These are phyloP conservation scores for Paramecium tetraurelia DNA, from an alignment of 73 alveolate species.

Conservation along the genomic window DNA sequence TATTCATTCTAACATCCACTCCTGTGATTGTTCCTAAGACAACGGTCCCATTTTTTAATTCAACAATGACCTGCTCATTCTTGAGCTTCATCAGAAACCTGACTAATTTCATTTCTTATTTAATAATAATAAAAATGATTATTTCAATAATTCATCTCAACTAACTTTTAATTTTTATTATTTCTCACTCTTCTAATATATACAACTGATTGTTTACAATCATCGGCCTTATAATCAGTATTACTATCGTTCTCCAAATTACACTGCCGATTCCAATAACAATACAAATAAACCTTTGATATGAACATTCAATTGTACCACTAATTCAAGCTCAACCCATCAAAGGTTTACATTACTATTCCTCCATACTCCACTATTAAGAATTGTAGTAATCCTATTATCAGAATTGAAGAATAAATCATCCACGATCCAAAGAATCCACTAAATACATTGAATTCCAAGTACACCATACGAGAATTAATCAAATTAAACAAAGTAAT, in stretches of 20 bases:
- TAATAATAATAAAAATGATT: neutral
- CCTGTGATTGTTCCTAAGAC: slow-evolving; percentile 94
- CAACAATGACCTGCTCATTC: slow-evolving; percentile 97
- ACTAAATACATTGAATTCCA: slow-evolving; percentile 81
- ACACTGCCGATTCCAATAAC: slow-evolving; percentile 70
- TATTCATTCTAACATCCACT: slow-evolving; percentile 98
- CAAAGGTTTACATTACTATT: slow-evolving; percentile 58
- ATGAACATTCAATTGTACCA: slow-evolving; percentile 51
- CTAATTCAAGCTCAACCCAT: slow-evolving; percentile 79
- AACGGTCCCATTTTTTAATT: slow-evolving; percentile 98
- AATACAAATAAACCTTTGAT: slow-evolving; percentile 65
- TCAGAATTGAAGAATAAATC: slow-evolving; percentile 69
- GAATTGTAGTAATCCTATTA: slow-evolving; percentile 70
- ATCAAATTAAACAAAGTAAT: slow-evolving; percentile 84
- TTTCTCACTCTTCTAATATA: neutral
- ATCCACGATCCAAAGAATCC: slow-evolving; percentile 67
- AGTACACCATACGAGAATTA: slow-evolving; percentile 86
- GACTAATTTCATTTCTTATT: slow-evolving; percentile 84
- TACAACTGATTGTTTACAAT: neutral
- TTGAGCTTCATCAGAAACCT: slow-evolving; percentile 95
- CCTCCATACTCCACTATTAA: slow-evolving; percentile 72
- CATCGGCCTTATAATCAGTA: neutral
- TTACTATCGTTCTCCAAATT: slow-evolving; percentile 22
- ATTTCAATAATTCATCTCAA: neutral
- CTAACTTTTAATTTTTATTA: neutral